A percentile compares a stretch with the other conserved stretches of the same genome.
Conservation (phyloP, 192 early-diverging fungal species). For the Podila epicladia region DNA sequence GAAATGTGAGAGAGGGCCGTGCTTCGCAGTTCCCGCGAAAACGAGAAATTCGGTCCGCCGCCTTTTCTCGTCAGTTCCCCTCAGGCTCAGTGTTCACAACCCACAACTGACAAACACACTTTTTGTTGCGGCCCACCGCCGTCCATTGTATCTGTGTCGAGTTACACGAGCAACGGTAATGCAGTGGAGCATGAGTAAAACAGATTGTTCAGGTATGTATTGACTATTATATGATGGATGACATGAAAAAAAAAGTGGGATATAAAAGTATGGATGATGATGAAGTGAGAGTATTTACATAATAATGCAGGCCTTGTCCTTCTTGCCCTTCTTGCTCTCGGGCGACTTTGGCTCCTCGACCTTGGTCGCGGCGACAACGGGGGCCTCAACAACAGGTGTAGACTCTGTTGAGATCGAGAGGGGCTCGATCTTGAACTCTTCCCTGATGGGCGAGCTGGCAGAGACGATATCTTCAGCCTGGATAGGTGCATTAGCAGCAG, state of each 20-base stretch:
- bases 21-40: conserved; percentile 1
- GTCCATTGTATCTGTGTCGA: too few species aligned
- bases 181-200: too few species aligned
- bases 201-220: neutral
- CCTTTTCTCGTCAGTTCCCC: neutral
- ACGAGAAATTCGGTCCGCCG: neutral
- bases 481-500: conserved; percentile 2
- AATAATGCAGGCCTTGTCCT: conserved; percentile 11
- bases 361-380: conserved; percentile 7
- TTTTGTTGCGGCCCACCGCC: neutral
- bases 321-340: conserved; percentile 14
- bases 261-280: neutral
- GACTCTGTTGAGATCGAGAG: neutral
- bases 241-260: neutral
- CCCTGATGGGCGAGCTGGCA: conserved; percentile 1
- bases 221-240: neutral
- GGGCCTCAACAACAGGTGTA: conserved; percentile 1
- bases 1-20: neutral
- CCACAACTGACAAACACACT: neutral
- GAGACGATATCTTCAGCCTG: neutral
- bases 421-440: conserved; percentile 3
- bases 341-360: neutral
- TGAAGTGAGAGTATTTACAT: conserved; percentile 1
- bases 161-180: too few species aligned
- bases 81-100: neutral